Conservation (phyloP, 2,329 filamentous ascomycete species). For the Fusarium dimerum region DNA sequence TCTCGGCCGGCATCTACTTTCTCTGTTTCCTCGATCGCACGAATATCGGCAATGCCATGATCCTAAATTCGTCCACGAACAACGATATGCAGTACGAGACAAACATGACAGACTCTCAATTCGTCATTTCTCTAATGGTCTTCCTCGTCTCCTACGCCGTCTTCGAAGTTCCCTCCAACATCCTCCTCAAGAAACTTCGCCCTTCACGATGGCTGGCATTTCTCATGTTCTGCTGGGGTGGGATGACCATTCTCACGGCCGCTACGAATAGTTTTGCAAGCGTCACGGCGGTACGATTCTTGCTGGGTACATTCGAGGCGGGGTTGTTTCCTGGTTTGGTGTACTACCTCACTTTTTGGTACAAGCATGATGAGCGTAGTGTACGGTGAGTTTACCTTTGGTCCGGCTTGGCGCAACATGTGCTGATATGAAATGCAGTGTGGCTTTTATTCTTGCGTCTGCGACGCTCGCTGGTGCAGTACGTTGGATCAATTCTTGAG, state of each 20-base stretch:
- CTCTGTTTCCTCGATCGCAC: constrained; percentile 68
- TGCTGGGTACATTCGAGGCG: constrained; percentile 70
- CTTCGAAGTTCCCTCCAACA: constrained; percentile 68
- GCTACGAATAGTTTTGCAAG: constrained; percentile 61
- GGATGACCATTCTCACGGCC: constrained; percentile 67
- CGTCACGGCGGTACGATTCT: constrained; percentile 66
- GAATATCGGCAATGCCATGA: constrained; percentile 70
- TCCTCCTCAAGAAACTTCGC: constrained; percentile 64
- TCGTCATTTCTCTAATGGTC: constrained; percentile 59
- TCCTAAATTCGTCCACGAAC: constrained; percentile 60
- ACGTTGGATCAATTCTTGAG: constrained; percentile 11
- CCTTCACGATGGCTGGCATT: constrained; percentile 66
- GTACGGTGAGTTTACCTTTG: constrained; percentile 43
- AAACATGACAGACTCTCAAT: constrained; percentile 62
- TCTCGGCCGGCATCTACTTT: constrained; percentile 65
- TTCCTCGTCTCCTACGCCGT: constrained; percentile 61
- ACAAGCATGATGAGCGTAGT: constrained; percentile 68
- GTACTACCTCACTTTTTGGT: constrained; percentile 74
- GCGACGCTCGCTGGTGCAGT: constrained; percentile 69
- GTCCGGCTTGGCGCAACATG: constrained; percentile 2
- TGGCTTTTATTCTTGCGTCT: constrained; percentile 69
- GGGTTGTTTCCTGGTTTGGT: constrained; percentile 63
- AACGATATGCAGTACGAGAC: constrained; percentile 65
- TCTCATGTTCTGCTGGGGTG: constrained; percentile 68
- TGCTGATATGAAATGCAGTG: constrained; percentile 39